A percentile compares a stretch with the other conserved stretches of the same genome.
phyloP scores from a whole-genome alignment of 371 early-diverging fungal genomes.

The Mucor piriformis region DNA sequence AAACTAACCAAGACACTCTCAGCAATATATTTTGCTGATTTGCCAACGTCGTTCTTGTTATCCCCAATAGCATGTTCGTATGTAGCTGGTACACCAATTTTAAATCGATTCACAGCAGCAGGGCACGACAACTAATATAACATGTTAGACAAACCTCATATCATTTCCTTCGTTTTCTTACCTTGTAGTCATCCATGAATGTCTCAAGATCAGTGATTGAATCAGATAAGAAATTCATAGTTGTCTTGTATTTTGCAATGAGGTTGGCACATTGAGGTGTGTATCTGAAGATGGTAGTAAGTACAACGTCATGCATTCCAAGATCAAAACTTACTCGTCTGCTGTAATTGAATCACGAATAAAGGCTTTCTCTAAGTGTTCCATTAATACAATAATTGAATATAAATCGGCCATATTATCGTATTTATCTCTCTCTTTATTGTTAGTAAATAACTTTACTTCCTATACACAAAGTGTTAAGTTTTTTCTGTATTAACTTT shows the following conservation, averaged over 20 bases:
- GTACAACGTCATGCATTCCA: not conserved
- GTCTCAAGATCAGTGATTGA: constrained; percentile 70
- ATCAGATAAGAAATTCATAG: constrained; percentile 76
- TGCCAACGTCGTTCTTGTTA: constrained; percentile 49
- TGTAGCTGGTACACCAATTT: constrained; percentile 89
- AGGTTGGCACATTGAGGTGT: constrained; percentile 88
- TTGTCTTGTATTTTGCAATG: constrained; percentile 92
- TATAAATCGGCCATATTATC: constrained; percentile 94
- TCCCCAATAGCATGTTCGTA: constrained; percentile 81
- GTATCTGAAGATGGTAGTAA: constrained; percentile 59
- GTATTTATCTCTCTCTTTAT: constrained; percentile 86
- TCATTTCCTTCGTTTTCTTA: constrained; percentile 20
- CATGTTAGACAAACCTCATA: not conserved
- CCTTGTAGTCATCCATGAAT: constrained; percentile 87
- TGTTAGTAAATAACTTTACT: constrained; percentile 75
- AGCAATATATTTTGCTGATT: constrained; percentile 80
- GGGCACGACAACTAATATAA: constrained; percentile 80
- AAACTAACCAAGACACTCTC: constrained; percentile 75
- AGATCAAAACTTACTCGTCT: constrained; percentile 60
- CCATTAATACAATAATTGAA: constrained; percentile 86
- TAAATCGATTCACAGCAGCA: constrained; percentile 78
- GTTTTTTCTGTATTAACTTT: not conserved
- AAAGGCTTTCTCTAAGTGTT: constrained; percentile 92
- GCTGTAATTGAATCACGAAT: constrained; percentile 86
- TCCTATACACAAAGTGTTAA: constrained; percentile 41